Percentiles rank a stretch among this genome's conserved stretches.
Conservation (phyloP, 352 stramenopile genomes). For the Globisporangium perplexum region DNA sequence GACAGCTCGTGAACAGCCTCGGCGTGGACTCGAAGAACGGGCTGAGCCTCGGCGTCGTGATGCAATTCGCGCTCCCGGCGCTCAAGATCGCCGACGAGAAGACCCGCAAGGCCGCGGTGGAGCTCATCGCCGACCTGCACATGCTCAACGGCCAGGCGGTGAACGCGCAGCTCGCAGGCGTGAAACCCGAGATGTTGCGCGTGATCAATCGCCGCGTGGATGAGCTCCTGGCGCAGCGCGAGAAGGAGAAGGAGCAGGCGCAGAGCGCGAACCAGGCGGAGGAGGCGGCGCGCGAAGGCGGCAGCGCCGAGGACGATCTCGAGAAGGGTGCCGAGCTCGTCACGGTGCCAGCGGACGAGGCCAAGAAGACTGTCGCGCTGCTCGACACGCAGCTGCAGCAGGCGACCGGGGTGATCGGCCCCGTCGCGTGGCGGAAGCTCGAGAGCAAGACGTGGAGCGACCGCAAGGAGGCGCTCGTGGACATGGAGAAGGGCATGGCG, state of each 20-base stretch:
- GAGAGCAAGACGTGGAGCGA: slow-evolving; percentile 83
- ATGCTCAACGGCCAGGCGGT: slow-evolving; percentile 26
- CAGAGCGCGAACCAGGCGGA: slow-evolving; percentile 44
- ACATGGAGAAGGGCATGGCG: slow-evolving; percentile 60
- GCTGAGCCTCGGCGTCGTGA: slow-evolving; percentile 52
- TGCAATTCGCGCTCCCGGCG: slow-evolving; percentile 66
- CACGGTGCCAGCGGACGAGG: slow-evolving; percentile 44
- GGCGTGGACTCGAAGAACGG: slow-evolving; percentile 27
- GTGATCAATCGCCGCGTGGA: slow-evolving; percentile 71
- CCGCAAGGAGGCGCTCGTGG: slow-evolving; percentile 71
- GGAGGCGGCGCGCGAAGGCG: slow-evolving; percentile 13
- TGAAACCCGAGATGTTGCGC: slow-evolving; percentile 76
- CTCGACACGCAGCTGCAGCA: slow-evolving; percentile 31
- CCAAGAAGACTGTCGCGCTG: slow-evolving; percentile 29
- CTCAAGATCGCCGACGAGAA: slow-evolving; percentile 77
- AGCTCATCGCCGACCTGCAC: slow-evolving; percentile 65
- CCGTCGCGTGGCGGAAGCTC: slow-evolving; percentile 70
- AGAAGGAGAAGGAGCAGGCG: slow-evolving; percentile 25
- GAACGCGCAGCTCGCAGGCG: slow-evolving; percentile 29
- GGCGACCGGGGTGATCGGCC: slow-evolving; percentile 47
- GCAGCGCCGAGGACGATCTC: slow-evolving; percentile 18
- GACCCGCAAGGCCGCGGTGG: slow-evolving; percentile 57
- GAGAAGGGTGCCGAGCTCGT: slow-evolving; percentile 25
- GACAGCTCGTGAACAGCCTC: slow-evolving; percentile 44
- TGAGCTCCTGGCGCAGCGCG: slow-evolving; percentile 44